Conservation (phyloP, 176 grass and related monocot species). For the Ensete ventricosum region DNA sequence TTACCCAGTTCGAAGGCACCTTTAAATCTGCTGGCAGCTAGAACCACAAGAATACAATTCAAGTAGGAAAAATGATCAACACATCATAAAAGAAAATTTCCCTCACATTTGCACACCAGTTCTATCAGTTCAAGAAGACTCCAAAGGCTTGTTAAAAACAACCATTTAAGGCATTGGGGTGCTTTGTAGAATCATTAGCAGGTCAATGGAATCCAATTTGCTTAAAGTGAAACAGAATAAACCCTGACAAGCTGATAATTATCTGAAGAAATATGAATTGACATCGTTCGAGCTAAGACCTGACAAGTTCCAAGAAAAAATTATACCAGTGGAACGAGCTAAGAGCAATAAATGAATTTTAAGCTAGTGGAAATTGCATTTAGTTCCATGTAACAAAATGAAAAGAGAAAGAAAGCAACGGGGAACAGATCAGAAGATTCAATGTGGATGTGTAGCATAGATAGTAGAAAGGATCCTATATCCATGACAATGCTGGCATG, state of each 20-base stretch:
- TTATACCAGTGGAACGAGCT: not conserved
- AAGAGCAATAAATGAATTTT: not conserved
- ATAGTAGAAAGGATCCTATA: no score
- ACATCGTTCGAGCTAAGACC: not conserved
- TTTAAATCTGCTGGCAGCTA: conserved; percentile 57
- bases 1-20: conserved; percentile 79
- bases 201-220: not conserved
- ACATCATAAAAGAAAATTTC: not conserved
- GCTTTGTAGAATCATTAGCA: not conserved
- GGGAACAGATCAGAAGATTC: no score
- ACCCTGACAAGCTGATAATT: not conserved
- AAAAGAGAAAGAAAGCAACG: no score
- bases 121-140: not conserved
- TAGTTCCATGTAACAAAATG: not conserved
- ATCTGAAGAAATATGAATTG: not conserved
- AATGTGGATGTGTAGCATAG: no score
- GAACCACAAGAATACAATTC: conserved; percentile 9
- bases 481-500: no score
- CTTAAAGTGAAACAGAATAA: not conserved
- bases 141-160: no score
- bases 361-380: not conserved
- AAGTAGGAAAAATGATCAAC: not conserved
- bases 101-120: not conserved
- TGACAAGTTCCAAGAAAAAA: not conserved
- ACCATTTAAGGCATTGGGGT: no score